A percentile compares a stretch with the other conserved stretches of the same genome.
Evolutionary conservation across 1,139 yeast genomes (phyloP).

Genomic region (Kurtzmaniella natalensis): DNA sequence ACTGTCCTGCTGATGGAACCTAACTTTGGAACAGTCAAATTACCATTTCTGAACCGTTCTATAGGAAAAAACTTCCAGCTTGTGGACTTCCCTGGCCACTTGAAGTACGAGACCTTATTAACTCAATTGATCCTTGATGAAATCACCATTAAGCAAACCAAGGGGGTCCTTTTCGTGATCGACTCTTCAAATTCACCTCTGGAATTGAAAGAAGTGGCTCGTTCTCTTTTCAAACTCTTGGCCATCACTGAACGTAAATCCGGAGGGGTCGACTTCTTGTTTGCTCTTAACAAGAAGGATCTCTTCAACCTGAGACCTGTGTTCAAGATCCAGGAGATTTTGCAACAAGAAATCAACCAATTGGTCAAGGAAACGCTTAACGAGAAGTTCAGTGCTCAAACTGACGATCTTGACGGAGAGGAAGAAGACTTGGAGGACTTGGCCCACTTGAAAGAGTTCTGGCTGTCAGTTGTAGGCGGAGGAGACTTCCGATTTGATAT

Average conservation of each 20-base stretch:
- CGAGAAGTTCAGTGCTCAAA: conserved; percentile 26
- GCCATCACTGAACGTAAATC: conserved; percentile 55
- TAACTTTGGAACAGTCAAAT: conserved; percentile 22
- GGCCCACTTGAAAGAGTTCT: conserved; percentile 27
- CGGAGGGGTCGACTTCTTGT: conserved; percentile 63
- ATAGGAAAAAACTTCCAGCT: conserved; percentile 40
- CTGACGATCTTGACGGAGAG: conserved; percentile 19
- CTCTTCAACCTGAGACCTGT: conserved; percentile 78
- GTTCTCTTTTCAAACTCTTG: conserved; percentile 52
- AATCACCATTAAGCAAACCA: conserved; percentile 40
- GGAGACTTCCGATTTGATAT: conserved; percentile 52
- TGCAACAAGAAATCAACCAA: conserved; percentile 63
- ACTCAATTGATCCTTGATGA: conserved; percentile 40
- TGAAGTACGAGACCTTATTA: conserved; percentile 57
- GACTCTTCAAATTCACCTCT: conserved; percentile 50
- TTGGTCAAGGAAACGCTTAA: conserved; percentile 45
- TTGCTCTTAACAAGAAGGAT: conserved; percentile 83
- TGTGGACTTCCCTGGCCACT: conserved; percentile 84
- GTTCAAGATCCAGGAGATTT: conserved; percentile 47
- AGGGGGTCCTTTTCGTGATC: conserved; percentile 68
- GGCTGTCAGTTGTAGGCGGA: conserved; percentile 46
- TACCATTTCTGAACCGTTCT: conserved; percentile 32
- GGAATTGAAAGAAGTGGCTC: conserved; percentile 42
- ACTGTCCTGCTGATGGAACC: conserved; percentile 46
- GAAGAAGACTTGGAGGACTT: conserved; percentile 16